phyloP scores from a whole-genome alignment of 2,329 filamentous ascomycete genomes.

The Aspergillus sp. region DNA sequence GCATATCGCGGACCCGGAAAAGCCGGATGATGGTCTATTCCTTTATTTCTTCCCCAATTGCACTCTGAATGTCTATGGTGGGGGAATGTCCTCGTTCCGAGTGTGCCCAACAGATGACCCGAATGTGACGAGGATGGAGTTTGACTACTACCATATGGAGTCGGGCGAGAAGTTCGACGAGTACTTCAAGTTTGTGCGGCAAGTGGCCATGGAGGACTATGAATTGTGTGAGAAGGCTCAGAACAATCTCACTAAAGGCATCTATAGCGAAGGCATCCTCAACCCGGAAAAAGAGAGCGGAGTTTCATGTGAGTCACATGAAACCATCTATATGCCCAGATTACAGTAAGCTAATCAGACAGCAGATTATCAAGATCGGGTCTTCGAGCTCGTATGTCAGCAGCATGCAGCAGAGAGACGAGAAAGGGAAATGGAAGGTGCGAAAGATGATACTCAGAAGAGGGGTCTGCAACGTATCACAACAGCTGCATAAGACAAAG shows the following conservation, averaged over 20 bases:
- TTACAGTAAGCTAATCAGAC: neutral
- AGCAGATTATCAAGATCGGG: slow-evolving; percentile 50
- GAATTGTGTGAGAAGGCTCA: slow-evolving; percentile 61
- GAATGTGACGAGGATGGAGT: slow-evolving; percentile 57
- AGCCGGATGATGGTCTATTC: slow-evolving; percentile 57
- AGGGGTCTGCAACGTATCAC: slow-evolving; percentile 2
- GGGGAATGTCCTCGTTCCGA: slow-evolving; percentile 60
- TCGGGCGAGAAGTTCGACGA: slow-evolving; percentile 57
- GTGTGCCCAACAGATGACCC: slow-evolving; percentile 56
- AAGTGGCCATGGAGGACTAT: slow-evolving; percentile 59
- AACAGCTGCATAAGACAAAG: slow-evolving; percentile 1
- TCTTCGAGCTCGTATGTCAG: slow-evolving; percentile 48
- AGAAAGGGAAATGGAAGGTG: slow-evolving; percentile 8
- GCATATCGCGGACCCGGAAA: slow-evolving; percentile 57
- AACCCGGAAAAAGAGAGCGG: slow-evolving; percentile 60
- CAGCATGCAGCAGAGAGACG: slow-evolving; percentile 44
- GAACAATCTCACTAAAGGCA: slow-evolving; percentile 54
- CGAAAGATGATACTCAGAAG: slow-evolving; percentile 11
- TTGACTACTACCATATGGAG: slow-evolving; percentile 59
- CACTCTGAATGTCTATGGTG: slow-evolving; percentile 60
- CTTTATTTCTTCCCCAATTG: slow-evolving; percentile 62
- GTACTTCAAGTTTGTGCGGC: slow-evolving; percentile 59
- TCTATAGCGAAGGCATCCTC: slow-evolving; percentile 58
- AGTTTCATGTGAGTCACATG: slow-evolving; percentile 48
- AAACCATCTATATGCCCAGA: slow-evolving; percentile 4